Conservation (phyloP, 2,329 filamentous ascomycete genomes). For the Colletotrichum sansevieriae region DNA sequence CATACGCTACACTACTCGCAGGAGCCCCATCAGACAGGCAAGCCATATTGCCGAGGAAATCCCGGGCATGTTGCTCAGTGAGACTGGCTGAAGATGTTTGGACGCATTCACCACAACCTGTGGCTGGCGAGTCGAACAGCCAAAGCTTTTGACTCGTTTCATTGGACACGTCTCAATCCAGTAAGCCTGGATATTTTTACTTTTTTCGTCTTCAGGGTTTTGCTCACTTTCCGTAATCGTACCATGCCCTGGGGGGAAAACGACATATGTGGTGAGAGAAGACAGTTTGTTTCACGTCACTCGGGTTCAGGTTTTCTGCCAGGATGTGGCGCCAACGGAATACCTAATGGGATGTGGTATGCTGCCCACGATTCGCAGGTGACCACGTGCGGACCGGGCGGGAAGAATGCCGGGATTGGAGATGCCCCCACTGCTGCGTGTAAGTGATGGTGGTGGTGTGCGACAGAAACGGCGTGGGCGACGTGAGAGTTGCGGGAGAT, state of each 20-base stretch:
- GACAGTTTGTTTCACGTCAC: conserved; percentile 38
- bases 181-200: conserved; percentile 4
- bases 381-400: conserved; percentile 33
- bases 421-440: conserved; percentile 22
- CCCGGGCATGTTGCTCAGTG: conserved; percentile 18
- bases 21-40: conserved; percentile 4
- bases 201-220: conserved; percentile 18
- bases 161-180: conserved; percentile 14
- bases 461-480: conserved; percentile 5
- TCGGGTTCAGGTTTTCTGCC: conserved; percentile 16
- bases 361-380: conserved; percentile 28
- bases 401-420: conserved; percentile 33
- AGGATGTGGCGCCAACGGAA: conserved; percentile 9
- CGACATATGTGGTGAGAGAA: conserved; percentile 5
- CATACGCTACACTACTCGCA: not conserved
- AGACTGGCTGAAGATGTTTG: conserved; percentile 1
- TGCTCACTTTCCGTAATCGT: conserved; percentile 14
- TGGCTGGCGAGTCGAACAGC: conserved; percentile 1
- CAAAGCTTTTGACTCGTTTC: conserved; percentile 29
- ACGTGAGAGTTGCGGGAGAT: not conserved
- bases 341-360: conserved; percentile 16
- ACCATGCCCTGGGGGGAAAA: conserved; percentile 2
- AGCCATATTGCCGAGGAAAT: conserved; percentile 27
- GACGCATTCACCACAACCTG: not conserved
- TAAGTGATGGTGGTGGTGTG: conserved; percentile 23